These are phyloP conservation scores for Talaromyces funiculosus DNA, from an alignment of 2,329 filamentous ascomycete genomes.

Conservation along the genomic window DNA sequence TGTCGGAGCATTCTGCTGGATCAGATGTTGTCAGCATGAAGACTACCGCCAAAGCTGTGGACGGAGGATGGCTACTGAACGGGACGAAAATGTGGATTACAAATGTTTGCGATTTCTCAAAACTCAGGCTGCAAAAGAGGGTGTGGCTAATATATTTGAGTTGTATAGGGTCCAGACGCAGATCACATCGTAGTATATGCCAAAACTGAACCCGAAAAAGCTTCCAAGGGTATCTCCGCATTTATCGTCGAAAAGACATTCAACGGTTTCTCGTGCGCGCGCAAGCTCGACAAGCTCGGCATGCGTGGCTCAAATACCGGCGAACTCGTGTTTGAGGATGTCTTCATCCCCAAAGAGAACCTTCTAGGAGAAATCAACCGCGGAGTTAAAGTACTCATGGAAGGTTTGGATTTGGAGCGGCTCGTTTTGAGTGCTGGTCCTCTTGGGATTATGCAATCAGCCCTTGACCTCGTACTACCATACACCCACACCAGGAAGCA, in stretches of 20 bases:
- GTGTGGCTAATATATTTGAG: background rate
- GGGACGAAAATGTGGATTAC: slow-evolving; percentile 99
- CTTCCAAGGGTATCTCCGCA: slow-evolving; percentile 86
- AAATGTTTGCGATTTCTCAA: too few species aligned
- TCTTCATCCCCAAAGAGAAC: slow-evolving; percentile 81
- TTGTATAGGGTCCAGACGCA: slow-evolving; percentile 67
- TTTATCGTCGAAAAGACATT: slow-evolving; percentile 72
- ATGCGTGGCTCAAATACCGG: slow-evolving; percentile 97
- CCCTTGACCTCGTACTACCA: slow-evolving; percentile 77
- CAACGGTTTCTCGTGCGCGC: slow-evolving; percentile 75
- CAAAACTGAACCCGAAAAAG: slow-evolving; percentile 77
- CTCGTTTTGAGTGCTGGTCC: slow-evolving; percentile 88
- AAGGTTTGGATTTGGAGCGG: slow-evolving; percentile 88
- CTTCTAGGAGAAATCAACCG: slow-evolving; percentile 73
- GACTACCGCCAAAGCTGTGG: slow-evolving; percentile 70
- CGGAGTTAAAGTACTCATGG: slow-evolving; percentile 89
- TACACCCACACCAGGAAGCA: slow-evolving; percentile 87
- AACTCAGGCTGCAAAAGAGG: too few species aligned
- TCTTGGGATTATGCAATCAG: slow-evolving; percentile 85
- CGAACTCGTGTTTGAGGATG: slow-evolving; percentile 82
- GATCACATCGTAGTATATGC: slow-evolving; percentile 92
- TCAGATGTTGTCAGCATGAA: slow-evolving; percentile 97
- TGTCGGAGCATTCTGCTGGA: slow-evolving; percentile 88
- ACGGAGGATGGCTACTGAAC: slow-evolving; percentile 79
- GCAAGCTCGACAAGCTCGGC: slow-evolving; percentile 95